Evolutionary conservation across 192 early-diverging fungal species (phyloP).

Genomic region (Allomyces arbusculus): DNA sequence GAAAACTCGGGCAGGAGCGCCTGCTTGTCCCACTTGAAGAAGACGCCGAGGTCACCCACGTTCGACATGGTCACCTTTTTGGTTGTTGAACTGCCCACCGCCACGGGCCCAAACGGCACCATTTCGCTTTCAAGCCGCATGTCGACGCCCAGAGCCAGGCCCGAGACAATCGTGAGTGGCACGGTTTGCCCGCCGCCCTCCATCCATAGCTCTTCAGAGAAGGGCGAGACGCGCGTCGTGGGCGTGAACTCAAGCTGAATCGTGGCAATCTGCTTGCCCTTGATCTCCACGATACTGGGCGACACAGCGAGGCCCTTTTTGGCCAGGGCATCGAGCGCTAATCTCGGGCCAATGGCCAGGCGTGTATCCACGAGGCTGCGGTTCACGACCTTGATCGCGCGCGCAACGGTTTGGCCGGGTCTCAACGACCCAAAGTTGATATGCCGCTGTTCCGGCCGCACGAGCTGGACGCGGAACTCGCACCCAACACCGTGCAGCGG

Average conservation of each 20-base stretch:
- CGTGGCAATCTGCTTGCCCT: conserved; percentile 20
- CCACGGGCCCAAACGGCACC: conserved; percentile 39
- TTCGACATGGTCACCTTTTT: conserved; percentile 31
- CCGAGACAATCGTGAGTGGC: conserved; percentile 19
- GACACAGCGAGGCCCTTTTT: conserved; percentile 12
- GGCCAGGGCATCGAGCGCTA: conserved; percentile 14
- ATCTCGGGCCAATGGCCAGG: conserved; percentile 18
- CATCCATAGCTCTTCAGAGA: conserved; percentile 26
- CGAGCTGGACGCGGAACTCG: conserved; percentile 21
- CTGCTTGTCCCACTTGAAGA: conserved; percentile 27
- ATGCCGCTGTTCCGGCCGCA: conserved; percentile 14
- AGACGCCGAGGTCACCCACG: conserved; percentile 31
- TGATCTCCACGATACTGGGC: conserved; percentile 8
- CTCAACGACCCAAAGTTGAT: conserved; percentile 35
- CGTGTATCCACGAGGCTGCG: conserved; percentile 21
- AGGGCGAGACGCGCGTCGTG: conserved; percentile 20
- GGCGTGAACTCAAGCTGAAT: conserved; percentile 28
- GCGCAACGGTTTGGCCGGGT: conserved; percentile 18
- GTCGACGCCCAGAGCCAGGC: conserved; percentile 37
- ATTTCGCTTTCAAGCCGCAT: conserved; percentile 31
- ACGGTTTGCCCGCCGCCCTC: conserved; percentile 19
- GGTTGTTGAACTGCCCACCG: conserved; percentile 28
- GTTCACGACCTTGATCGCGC: conserved; percentile 24
- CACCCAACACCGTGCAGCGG: conserved; percentile 21
- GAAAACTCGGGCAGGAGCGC: conserved; percentile 30